A percentile compares a stretch with the other conserved stretches of the same genome.
Conservation (phyloP, 2,329 filamentous ascomycete species). For the Aspergillus sp. region DNA sequence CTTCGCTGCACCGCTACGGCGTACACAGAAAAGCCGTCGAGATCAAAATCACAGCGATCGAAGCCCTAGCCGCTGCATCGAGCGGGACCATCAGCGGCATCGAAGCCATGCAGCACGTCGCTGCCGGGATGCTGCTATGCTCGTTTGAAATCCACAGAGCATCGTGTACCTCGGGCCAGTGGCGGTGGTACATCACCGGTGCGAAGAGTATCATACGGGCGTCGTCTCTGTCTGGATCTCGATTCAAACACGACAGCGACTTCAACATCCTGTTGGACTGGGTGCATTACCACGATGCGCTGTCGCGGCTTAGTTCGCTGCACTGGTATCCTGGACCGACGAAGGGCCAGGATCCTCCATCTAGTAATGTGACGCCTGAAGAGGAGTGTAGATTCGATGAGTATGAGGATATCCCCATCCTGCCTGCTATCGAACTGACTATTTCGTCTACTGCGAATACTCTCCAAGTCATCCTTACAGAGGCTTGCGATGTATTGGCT, state of each 20-base stretch:
- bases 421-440: too few relatives aligned
- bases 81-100: background rate
- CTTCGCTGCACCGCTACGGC: conserved; percentile 13
- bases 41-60: conserved; percentile 8
- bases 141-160: conserved; percentile 14
- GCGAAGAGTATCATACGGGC: conserved; percentile 3
- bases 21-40: background rate
- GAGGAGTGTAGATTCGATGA: too few relatives aligned
- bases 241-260: background rate
- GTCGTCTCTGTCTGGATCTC: background rate
- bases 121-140: conserved; percentile 13
- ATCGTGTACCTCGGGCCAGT: conserved; percentile 12
- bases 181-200: conserved; percentile 9
- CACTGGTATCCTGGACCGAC: conserved; percentile 1
- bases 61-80: background rate
- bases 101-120: conserved; percentile 13
- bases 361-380: background rate
- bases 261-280: conserved; percentile 9
- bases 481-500: conserved; percentile 5
- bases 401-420: too few relatives aligned
- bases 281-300: conserved; percentile 13
- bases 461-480: background rate
- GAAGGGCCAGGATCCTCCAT: background rate
- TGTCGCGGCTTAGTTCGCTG: conserved; percentile 9
- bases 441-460: too few relatives aligned